Percentiles rank a stretch among this genome's conserved stretches.
Conservation (phyloP, 768 basidiomycete genomes). For the Gloeopeniophorella convolvens region DNA sequence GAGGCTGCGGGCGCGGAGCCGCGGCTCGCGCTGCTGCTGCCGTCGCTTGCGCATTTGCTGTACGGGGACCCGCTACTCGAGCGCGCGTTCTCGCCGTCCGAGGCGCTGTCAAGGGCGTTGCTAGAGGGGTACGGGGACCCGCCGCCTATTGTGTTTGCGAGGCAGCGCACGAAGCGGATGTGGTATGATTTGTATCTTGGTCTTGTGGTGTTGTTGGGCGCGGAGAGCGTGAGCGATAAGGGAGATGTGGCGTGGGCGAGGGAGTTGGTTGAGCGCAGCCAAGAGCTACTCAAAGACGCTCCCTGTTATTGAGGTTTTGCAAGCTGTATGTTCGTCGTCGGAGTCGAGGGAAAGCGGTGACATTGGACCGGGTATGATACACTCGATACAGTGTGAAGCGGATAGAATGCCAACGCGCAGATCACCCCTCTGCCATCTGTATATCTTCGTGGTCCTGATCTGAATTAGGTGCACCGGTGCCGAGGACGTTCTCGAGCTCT, state of each 20-base stretch:
- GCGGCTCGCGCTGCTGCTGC: conserved; percentile 37
- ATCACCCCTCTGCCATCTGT: conserved; percentile 15
- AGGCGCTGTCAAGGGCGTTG: conserved; percentile 33
- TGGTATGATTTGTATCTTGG: conserved; percentile 73
- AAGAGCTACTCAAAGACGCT: conserved; percentile 42
- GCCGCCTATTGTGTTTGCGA: conserved; percentile 45
- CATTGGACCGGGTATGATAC: too few species aligned
- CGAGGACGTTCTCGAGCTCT: conserved; percentile 20
- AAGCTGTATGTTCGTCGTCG: neutral
- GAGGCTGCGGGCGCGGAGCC: conserved; percentile 26
- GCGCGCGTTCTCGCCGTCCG: conserved; percentile 43
- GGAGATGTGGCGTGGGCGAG: conserved; percentile 36
- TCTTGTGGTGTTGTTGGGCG: conserved; percentile 39
- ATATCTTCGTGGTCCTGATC: conserved; percentile 17
- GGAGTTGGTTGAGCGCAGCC: conserved; percentile 27
- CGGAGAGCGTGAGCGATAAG: conserved; percentile 28
- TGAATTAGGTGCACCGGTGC: conserved; percentile 16
- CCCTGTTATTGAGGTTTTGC: conserved; percentile 37
- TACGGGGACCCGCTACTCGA: conserved; percentile 79
- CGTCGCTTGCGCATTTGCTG: conserved; percentile 41
- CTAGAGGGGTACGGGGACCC: conserved; percentile 55
- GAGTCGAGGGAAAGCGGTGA: neutral
- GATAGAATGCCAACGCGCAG: neutral
- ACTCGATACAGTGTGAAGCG: too few species aligned
- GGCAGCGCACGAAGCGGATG: conserved; percentile 68